Evolutionary conservation across 179 eudicot genomes (phyloP).

Genomic region (Beta lomatogona): DNA sequence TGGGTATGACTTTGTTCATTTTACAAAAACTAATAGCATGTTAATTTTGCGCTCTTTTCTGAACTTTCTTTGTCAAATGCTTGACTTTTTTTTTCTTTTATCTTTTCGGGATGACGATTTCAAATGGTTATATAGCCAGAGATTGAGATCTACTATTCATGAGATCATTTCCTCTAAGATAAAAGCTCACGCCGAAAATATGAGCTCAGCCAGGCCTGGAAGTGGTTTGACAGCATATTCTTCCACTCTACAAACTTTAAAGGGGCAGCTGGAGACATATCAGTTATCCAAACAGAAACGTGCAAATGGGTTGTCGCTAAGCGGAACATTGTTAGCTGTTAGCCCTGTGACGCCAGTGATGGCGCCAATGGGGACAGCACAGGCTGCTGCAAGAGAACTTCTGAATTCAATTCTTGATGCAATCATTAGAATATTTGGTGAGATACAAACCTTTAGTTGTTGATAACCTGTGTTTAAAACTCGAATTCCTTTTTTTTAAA

Average conservation of each 20-base stretch:
- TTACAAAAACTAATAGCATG: too few relatives aligned
- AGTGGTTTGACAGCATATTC: conserved; percentile 58
- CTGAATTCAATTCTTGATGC: conserved; percentile 76
- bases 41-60: too few relatives aligned
- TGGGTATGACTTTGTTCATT: conserved; percentile 7
- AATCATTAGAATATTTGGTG: conserved; percentile 83
- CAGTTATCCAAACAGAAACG: conserved; percentile 76
- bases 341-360: conserved; percentile 96
- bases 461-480: background rate
- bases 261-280: conserved; percentile 74
- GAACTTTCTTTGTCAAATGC: background rate
- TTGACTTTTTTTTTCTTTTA: conserved; percentile 14
- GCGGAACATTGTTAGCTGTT: conserved; percentile 74
- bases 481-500: background rate
- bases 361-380: conserved; percentile 94
- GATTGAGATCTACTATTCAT: conserved; percentile 89
- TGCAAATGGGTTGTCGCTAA: conserved; percentile 64
- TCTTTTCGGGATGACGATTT: background rate
- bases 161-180: conserved; percentile 82
- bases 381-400: conserved; percentile 85
- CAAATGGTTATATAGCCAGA: conserved; percentile 69
- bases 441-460: conserved; percentile 28
- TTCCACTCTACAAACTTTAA: conserved; percentile 63
- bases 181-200: conserved; percentile 68
- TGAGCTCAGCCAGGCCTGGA: conserved; percentile 58